Conservation (phyloP, 192 early-diverging fungal species). For the Glomus cerebriforme region DNA sequence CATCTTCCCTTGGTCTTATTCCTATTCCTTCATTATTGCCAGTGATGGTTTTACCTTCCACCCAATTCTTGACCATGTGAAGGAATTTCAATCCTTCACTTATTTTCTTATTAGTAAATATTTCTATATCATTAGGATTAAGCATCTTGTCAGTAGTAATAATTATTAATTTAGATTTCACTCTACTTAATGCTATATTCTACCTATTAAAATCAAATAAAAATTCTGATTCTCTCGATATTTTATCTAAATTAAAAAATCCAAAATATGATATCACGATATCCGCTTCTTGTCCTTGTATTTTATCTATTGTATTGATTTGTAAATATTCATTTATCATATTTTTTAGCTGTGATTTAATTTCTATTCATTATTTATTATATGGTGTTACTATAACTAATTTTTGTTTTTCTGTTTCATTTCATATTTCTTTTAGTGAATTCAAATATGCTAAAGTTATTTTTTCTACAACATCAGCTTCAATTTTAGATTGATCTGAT, state of each 20-base stretch:
- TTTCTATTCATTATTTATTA: conserved; percentile 45
- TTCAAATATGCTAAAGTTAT: conserved; percentile 41
- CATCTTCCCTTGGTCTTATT: too few relatives aligned
- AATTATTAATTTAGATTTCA: conserved; percentile 1
- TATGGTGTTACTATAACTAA: conserved; percentile 50
- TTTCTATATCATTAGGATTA: too few relatives aligned
- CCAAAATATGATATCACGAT: conserved; percentile 64
- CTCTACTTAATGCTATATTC: conserved; percentile 48
- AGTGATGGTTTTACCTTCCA: too few relatives aligned
- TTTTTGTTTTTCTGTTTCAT: conserved; percentile 17
- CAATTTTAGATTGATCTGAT: conserved; percentile 29
- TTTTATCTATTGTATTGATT: conserved; percentile 53
- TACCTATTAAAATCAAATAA: conserved; percentile 49
- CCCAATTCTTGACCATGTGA: too few relatives aligned
- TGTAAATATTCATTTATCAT: conserved; percentile 34
- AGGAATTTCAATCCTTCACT: neutral
- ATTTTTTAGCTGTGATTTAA: conserved; percentile 21
- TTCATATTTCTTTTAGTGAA: conserved; percentile 22
- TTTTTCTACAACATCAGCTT: conserved; percentile 41
- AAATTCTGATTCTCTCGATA: conserved; percentile 38
- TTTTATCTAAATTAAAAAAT: conserved; percentile 43
- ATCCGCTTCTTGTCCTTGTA: conserved; percentile 61
- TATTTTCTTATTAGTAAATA: too few relatives aligned
- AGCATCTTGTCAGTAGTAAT: too few relatives aligned
- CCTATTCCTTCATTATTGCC: too few relatives aligned